Base-by-base conservation (phyloP, 495 filamentous ascomycete genomes). In the Daldinia vernicosa region DNA sequence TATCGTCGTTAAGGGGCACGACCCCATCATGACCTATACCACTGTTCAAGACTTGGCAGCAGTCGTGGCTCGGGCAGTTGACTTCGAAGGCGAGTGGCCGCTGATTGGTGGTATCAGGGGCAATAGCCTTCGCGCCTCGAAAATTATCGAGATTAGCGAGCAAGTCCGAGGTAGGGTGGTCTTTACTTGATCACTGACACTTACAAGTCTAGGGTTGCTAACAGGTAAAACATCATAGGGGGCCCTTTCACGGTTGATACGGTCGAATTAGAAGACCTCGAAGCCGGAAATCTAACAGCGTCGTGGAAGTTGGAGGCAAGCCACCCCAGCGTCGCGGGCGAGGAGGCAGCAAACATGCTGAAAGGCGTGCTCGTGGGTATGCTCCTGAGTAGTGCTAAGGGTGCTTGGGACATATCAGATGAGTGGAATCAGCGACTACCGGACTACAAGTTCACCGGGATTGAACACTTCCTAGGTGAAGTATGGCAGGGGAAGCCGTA, bases 41-140 rank as follows among this genome's bases (percentile, higher is more conserved):
- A 81, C 85, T 0, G 80, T 82, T 0, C 59, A 77, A 4, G 87
- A 88, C 71, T 1, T 85, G 8, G 81, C 84, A 17, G 68, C 67
- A 2, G 73, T 87, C 0, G 81, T 90, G 0, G 81, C 77, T 45
- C 51, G 60, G 65, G 87, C 87, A 2, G 74, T 89, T 27, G 86
- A 87, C 0, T 86, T 80, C 57, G 80, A 85, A 15, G 87, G 85
- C 22, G 79, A 81, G 70, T 89, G 88, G 88, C 87, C 88, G 5
- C 70, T 76, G 15, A 63, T 80, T n/a, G 81, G 87, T 2, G 87
- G 87, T 4, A 85, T 89, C 56, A 63, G 71, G 28, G 88, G 88
- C 8, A 81, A 78, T 33, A 72, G 65, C 19, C 28, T 87, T 30
- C 75, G 83, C 0, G 47, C 86, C 12, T 60, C 66, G 5, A 60